Evolutionary conservation across 768 basidiomycete species (phyloP).

Genomic region (Naganishia vishniacii): DNA sequence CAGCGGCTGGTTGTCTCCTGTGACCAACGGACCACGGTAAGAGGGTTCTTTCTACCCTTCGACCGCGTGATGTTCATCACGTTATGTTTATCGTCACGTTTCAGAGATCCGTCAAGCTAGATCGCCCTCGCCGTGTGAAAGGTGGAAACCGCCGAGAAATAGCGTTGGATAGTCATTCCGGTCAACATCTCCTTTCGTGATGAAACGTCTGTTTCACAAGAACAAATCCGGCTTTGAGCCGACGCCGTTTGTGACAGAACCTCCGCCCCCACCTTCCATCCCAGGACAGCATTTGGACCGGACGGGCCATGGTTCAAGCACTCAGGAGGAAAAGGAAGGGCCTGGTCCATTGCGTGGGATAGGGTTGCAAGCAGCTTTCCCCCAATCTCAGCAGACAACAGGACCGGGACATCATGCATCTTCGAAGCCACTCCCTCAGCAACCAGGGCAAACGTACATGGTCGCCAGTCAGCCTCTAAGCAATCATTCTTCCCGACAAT

Average conservation of each 20-base stretch:
- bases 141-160: too few species aligned
- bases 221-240: conserved; percentile 18
- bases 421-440: too few species aligned
- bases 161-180: too few species aligned
- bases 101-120: conserved; percentile 4
- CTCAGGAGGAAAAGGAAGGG: not conserved
- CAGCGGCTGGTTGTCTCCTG: not conserved
- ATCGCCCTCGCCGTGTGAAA: not conserved
- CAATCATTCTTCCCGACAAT: not conserved
- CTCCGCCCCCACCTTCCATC: not conserved
- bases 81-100: not conserved
- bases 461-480: not conserved
- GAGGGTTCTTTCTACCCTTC: not conserved
- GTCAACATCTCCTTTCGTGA: not conserved
- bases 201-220: conserved; percentile 15
- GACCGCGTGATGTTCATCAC: too few species aligned
- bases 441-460: not conserved
- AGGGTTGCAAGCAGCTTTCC: not conserved
- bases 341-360: not conserved
- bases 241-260: conserved; percentile 14
- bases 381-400: not conserved
- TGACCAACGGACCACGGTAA: not conserved
- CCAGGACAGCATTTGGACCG: not conserved
- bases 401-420: too few species aligned
- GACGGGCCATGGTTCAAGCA: too few species aligned